phyloP scores from a whole-genome alignment of 1,284 basidiomycete genomes.

The Rhodotorula sp. region DNA sequence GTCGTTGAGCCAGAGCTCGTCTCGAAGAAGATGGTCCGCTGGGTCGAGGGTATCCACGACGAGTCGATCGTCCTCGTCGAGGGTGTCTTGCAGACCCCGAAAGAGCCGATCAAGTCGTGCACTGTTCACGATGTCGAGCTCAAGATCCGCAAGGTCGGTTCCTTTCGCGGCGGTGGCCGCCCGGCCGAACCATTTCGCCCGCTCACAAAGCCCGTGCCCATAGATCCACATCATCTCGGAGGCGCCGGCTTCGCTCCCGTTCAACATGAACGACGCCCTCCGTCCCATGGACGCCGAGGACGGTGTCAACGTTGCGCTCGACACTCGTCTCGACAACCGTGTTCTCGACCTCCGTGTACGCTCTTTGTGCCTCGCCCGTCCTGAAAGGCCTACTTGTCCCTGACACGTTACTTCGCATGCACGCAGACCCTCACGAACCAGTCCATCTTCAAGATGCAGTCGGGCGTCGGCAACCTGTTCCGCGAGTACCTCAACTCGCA shows the following conservation, averaged over 20 bases:
- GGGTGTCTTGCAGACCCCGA: conserved; percentile 74
- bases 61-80: conserved; percentile 94
- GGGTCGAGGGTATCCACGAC: conserved; percentile 70
- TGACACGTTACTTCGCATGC: neutral
- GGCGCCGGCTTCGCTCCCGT: conserved; percentile 67
- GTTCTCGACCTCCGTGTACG: conserved; percentile 86
- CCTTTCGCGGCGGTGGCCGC: neutral
- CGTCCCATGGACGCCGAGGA: conserved; percentile 36
- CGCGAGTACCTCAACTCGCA: conserved; percentile 73
- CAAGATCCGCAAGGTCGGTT: conserved; percentile 71
- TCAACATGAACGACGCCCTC: conserved; percentile 87
- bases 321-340: conserved; percentile 93
- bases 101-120: conserved; percentile 85
- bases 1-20: conserved; percentile 73
- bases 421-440: conserved; percentile 87
- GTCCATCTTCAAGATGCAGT: conserved; percentile 90
- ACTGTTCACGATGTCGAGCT: conserved; percentile 86
- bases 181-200: neutral
- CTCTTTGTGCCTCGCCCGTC: too few relatives aligned
- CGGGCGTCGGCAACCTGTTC: conserved; percentile 84
- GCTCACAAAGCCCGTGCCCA: neutral
- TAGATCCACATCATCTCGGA: conserved; percentile 84
- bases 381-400: too few relatives aligned
- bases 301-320: conserved; percentile 63
- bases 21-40: conserved; percentile 98